Evolutionary conservation across 2,329 filamentous ascomycete species (phyloP).

Genomic region (Pseudocercospora fuligena): DNA sequence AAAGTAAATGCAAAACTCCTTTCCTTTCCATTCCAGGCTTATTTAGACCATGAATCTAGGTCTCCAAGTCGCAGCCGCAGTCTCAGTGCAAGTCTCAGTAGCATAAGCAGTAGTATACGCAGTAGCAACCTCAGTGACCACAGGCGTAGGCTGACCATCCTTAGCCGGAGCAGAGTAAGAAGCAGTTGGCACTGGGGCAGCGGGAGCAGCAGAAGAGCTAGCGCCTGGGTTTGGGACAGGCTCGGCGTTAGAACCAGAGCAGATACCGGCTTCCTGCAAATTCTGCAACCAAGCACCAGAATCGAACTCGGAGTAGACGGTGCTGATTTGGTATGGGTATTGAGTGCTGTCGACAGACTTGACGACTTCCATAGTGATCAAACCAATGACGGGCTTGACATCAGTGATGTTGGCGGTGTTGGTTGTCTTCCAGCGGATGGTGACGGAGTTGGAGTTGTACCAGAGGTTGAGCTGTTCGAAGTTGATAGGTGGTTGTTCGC

Average conservation of each 20-base stretch:
- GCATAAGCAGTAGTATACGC: not conserved
- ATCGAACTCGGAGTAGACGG: slow-evolving; percentile 41
- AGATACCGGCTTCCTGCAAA: slow-evolving; percentile 35
- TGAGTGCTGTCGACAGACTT: slow-evolving; percentile 15
- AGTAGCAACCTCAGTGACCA: not conserved
- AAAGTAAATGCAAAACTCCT: not conserved
- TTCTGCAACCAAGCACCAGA: slow-evolving; percentile 41
- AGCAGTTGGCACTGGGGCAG: not conserved
- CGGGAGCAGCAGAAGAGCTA: not conserved
- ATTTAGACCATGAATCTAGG: not conserved
- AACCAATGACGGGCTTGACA: slow-evolving; percentile 34
- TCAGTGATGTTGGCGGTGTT: slow-evolving; percentile 38
- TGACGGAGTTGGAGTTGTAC: slow-evolving; percentile 37
- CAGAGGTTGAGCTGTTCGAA: slow-evolving; percentile 39
- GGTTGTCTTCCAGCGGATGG: slow-evolving; percentile 38
- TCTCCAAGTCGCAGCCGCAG: slow-evolving; percentile 4
- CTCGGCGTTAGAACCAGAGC: slow-evolving; percentile 11
- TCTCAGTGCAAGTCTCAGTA: slow-evolving; percentile 4
- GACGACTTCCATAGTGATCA: slow-evolving; percentile 35
- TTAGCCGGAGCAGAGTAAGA: not conserved
- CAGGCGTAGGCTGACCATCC: not conserved
- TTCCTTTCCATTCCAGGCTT: not conserved
- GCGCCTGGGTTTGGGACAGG: not conserved
- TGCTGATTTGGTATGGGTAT: slow-evolving; percentile 36
- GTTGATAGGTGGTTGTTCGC: slow-evolving; percentile 39